These are phyloP conservation scores for Triticum monococcum DNA, from an alignment of 176 grass and related monocot genomes.

Conservation along the genomic window DNA sequence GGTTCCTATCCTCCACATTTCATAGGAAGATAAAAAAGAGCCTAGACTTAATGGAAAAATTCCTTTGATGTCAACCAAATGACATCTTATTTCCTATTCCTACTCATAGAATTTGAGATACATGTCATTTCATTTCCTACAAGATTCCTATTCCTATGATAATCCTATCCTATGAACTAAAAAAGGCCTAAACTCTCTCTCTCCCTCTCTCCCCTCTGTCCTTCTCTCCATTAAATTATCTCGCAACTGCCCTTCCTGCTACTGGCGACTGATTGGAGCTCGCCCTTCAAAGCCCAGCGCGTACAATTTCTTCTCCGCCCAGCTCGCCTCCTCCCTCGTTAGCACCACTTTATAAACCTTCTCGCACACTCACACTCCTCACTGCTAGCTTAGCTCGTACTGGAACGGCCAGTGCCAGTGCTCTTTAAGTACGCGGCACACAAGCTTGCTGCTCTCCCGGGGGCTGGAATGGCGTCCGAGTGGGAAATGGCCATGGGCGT, in stretches of 20 bases:
- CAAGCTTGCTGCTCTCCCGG: background rate
- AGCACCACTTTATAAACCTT: background rate
- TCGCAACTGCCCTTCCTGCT: conserved; percentile 25
- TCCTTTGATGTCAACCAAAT: too few relatives aligned
- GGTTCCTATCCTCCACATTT: too few relatives aligned
- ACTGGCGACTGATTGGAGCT: conserved; percentile 29
- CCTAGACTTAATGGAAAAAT: too few relatives aligned
- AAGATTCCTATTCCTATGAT: too few relatives aligned
- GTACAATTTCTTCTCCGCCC: conserved; percentile 42
- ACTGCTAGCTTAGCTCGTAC: conserved; percentile 22
- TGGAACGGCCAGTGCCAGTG: conserved; percentile 25
- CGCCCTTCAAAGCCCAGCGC: conserved; percentile 25
- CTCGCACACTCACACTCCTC: conserved; percentile 1
- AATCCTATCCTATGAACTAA: too few relatives aligned
- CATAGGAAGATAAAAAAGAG: too few relatives aligned
- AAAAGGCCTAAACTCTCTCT: too few relatives aligned
- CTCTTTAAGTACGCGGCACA: conserved; percentile 5
- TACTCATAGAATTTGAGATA: too few relatives aligned
- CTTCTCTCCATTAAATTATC: conserved; percentile 34
- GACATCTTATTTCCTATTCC: too few relatives aligned
- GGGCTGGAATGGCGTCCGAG: conserved; percentile 55
- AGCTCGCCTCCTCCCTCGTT: background rate
- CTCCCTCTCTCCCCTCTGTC: background rate
- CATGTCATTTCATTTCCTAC: too few relatives aligned
- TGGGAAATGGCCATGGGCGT: conserved; percentile 79